phyloP scores from a whole-genome alignment of 345 rosid genomes.

The Toxicodendron radicans region DNA sequence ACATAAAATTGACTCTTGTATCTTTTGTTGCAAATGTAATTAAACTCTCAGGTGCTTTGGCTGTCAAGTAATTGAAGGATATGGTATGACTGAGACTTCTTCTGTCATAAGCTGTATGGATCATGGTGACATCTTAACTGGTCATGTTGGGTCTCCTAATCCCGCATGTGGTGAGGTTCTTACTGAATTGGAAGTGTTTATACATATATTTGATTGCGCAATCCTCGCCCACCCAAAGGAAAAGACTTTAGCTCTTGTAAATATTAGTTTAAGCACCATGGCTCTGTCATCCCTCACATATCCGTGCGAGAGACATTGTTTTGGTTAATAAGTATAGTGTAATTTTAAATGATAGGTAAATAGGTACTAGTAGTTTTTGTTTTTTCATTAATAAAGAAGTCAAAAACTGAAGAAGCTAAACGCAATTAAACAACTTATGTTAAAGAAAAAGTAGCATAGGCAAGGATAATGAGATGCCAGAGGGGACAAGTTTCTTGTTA shows the following conservation, averaged over 20 bases:
- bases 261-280: not conserved
- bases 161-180: constrained; percentile 70
- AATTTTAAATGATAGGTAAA: not conserved
- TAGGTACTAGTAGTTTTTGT: not conserved
- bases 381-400: not conserved
- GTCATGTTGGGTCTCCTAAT: constrained; percentile 89
- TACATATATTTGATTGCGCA: not conserved
- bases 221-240: not conserved
- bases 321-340: not conserved
- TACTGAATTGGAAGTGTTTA: not conserved
- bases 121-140: constrained; percentile 64
- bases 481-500: not conserved
- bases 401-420: not conserved
- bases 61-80: constrained; percentile 76
- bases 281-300: not conserved
- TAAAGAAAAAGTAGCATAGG: not conserved
- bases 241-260: not conserved
- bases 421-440: not conserved
- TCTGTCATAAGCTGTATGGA: constrained; percentile 63
- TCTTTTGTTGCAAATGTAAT: constrained; percentile 1
- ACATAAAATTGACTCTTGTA: not conserved
- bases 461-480: not conserved
- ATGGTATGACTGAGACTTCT: constrained; percentile 95
- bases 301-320: not conserved
- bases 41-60: constrained; percentile 76